Evolutionary conservation across 2,329 filamentous ascomycete species (phyloP), one percentile per base, ranked within the genome.

Genomic region (Alternaria burnsii): DNA sequence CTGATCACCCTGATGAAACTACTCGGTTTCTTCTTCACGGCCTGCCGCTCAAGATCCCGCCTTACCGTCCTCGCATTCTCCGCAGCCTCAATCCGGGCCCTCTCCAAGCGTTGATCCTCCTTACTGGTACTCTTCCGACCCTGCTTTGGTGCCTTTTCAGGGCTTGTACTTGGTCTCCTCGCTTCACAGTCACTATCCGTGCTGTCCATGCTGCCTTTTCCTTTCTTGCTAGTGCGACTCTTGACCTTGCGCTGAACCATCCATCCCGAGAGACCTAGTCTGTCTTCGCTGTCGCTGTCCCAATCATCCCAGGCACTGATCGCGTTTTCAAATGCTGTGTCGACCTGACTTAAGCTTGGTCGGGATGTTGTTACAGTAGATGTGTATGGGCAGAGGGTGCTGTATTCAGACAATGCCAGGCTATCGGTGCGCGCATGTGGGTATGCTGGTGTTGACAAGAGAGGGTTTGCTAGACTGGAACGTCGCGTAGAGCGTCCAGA

Each of bases 241-340:
- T 50, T 62, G 12, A 20, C 58, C 55, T 47, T 59, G 20, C 56
- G 52, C 18, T 56, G 62, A 22, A 66, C 62, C 58, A 65, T 66
- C 72, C 72, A 74, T 18, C 68, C 65, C 16, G 75, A 66, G 10
- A 77, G 59, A 9, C 75, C 69, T 0, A 67, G 67, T 48, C 73
- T 75, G 52, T 75, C 72, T 1, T 65, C 69, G 28, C 65, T 65
- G 18, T 76, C 74, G n/a, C 70, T 74, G 50, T 77, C 75, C 68
- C 72, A 77, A 47, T 76, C 74, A 28, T 78, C 76, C 76, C 76
- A 78, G 38, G 73, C 76, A n/a, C 71, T 75, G 4, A 61, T 72
- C 5, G 70, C 70, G 50, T 74, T 73, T 20, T 76, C 74, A 20
- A 73, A 56, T 8, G 52, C 56, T n/a, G 69, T 69, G 52, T 70